Base-by-base conservation (phyloP, 257 asterid species). In the Paraleonurus japonicus region DNA sequence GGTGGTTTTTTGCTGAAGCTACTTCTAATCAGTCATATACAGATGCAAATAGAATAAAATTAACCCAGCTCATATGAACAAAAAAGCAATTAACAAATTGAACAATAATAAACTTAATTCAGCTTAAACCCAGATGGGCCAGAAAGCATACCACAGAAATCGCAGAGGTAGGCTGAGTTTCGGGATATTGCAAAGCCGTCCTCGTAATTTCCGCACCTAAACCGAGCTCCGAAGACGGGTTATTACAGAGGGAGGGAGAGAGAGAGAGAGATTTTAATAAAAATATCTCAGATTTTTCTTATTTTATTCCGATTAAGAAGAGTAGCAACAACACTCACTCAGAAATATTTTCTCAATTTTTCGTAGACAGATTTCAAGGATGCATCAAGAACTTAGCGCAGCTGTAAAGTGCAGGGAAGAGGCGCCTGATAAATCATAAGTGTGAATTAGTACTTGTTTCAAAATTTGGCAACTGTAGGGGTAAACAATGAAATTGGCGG, bases 201-300 rank as follows among this genome's bases (percentile, higher is more conserved):
- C 61, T 71, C 69, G 69, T 26, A 59, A 59, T 41, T 43, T 7
- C 63, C 27, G 19, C 53, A 63, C 76, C 76, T 12, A 50, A 19
- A 19, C 9, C 55, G 70, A 32, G 65, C 71, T 55, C 61, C 9
- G 28, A 15, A 66, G 20, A 20, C 64, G 64, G 6, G 39, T 27
- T 11, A 26, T 4, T 24, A 27, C 5, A 22, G 2, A 20, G 11
- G 28, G 28, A 26, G 37, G 6, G 37, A 8, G 5, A 41, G 48
- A 12, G 48, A 11, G 48, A 41, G 48, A 41, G 48, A 39, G 4
- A 12, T 5, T 41, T 2, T 16, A 11, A 41, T 11, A 39, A 0
- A 41, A 6, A 11, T 11, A 15, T 12, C 48, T 41, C 16, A 11
- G 16, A 13, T 12, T 39, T 39, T 39, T 32, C 6, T 32, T 32